A percentile compares a stretch with the other conserved stretches of the same genome.
Conservation (phyloP, 306 rosid species). For the Trifolium subterraneum region DNA sequence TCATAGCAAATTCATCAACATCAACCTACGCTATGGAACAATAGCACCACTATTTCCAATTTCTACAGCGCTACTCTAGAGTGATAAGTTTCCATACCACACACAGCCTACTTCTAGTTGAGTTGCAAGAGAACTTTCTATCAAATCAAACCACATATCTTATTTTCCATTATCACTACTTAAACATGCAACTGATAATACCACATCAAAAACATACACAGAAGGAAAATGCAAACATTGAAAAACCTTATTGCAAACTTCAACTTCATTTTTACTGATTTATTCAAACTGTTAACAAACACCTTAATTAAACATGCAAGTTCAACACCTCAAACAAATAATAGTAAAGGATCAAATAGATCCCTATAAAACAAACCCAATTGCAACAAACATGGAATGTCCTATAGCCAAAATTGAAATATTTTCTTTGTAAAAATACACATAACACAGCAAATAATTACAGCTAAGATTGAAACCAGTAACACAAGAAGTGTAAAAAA, state of each 20-base stretch:
- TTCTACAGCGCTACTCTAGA: neutral
- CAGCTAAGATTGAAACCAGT: neutral
- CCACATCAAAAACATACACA: slow-evolving; percentile 3
- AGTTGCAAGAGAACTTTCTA: neutral
- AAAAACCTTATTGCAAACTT: slow-evolving; percentile 20
- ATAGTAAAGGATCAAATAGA: neutral
- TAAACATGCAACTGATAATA: neutral
- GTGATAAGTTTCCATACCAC: neutral
- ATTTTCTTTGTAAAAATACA: neutral
- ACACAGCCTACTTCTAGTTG: slow-evolving; percentile 17
- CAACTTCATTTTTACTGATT: neutral
- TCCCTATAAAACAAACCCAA: slow-evolving; percentile 4
- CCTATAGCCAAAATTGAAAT: slow-evolving; percentile 10
- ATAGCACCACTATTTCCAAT: neutral
- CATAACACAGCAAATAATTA: neutral
- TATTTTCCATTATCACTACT: slow-evolving; percentile 3
- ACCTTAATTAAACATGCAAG: slow-evolving; percentile 14
- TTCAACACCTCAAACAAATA: neutral
- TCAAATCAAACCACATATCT: slow-evolving; percentile 1
- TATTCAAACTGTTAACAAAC: slow-evolving; percentile 6
- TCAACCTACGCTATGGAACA: neutral
- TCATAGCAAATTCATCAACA: neutral
- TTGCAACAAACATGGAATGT: neutral
- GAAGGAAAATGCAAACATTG: slow-evolving; percentile 9
- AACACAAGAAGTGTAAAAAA: neutral